Base-by-base conservation (phyloP, 805 yeast species). In the Candida cerambycidarum region DNA sequence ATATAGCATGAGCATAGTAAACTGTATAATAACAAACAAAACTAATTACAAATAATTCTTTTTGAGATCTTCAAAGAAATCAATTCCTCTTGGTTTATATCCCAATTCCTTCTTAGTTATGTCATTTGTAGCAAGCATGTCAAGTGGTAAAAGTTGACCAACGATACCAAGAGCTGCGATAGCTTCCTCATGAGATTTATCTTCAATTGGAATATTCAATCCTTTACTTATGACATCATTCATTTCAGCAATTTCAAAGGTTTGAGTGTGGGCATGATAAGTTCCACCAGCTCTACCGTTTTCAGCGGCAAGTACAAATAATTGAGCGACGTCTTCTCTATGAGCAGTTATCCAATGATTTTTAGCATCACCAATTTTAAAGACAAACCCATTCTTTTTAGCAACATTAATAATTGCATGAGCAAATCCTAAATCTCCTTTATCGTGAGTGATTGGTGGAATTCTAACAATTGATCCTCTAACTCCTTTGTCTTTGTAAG, bases 391-490 rank as follows among this genome's bases (percentile, higher is more conserved):
- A 5, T 47, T 33, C 41, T 62, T 51, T 41, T 66, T 53, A 14
- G 73, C 59, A 37, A 62, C 47, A 2, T 58, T 58, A 6, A 49
- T 41, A 7, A 57, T 35, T 6, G 28, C 9, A 2, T 59, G 50
- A 19, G 62, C 29, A 28, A 65, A 66, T 1, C 51, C 63, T 3
- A 43, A 38, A 38, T 63, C 68, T 1, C 52, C 56, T 13, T 41
- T 50, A 13, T 60, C 74, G 48, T 67, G 73, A 25, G 63, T 68
- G 10, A 61, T 47, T 18, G 69, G 65, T 12, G 66, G 47, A 18
- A 67, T 47, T 44, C 69, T 55, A 1, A 67, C 44, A 11, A 43
- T 18, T 13, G 43, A 37, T 3, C 54, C 45, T 21, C 51, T 54
- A 4, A 68, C 59, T 5, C 34, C 41, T 36, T 54, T 52, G 2